phyloP scores from a whole-genome alignment of 495 filamentous ascomycete species.

The Friedmanniomyces simplex region DNA sequence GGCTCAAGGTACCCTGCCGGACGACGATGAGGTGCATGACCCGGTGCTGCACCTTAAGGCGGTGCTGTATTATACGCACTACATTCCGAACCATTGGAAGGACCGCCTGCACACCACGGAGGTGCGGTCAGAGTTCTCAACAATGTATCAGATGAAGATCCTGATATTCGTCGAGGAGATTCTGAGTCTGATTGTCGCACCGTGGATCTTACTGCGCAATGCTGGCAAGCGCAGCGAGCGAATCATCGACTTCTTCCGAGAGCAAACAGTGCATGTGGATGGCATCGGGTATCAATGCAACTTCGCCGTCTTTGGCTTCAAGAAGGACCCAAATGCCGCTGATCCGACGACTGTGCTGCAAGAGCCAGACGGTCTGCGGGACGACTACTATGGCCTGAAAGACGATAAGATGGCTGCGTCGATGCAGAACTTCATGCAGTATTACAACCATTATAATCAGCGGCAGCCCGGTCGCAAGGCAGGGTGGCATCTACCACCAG shows the following conservation, averaged over 20 bases:
- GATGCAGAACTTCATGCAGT: slow-evolving; percentile 83
- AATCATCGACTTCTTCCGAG: slow-evolving; percentile 93
- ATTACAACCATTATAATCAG: slow-evolving; percentile 47
- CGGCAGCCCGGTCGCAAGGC: not conserved
- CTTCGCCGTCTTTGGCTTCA: slow-evolving; percentile 97
- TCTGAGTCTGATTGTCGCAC: slow-evolving; percentile 81
- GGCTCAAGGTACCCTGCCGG: slow-evolving; percentile 66
- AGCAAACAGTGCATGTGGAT: slow-evolving; percentile 95
- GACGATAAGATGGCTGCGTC: slow-evolving; percentile 96
- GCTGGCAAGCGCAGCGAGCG: slow-evolving; percentile 84
- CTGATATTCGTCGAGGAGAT: slow-evolving; percentile 89
- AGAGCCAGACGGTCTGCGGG: slow-evolving; percentile 53
- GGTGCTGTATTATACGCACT: slow-evolving; percentile 86
- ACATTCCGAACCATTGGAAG: slow-evolving; percentile 78
- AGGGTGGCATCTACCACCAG: slow-evolving; percentile 19
- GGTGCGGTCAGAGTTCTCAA: slow-evolving; percentile 70
- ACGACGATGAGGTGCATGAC: slow-evolving; percentile 83
- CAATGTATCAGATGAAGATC: slow-evolving; percentile 78
- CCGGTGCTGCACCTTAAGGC: slow-evolving; percentile 79
- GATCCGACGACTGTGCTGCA: slow-evolving; percentile 33
- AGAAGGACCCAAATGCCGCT: slow-evolving; percentile 57
- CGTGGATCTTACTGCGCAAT: slow-evolving; percentile 77
- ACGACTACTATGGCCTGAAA: slow-evolving; percentile 89
- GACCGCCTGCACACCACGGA: slow-evolving; percentile 82
- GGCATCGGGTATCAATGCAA: slow-evolving; percentile 92